A percentile compares a stretch with the other conserved stretches of the same genome.
phyloP scores from a whole-genome alignment of 1,139 yeast genomes.

The Arxiozyma heterogenica region DNA sequence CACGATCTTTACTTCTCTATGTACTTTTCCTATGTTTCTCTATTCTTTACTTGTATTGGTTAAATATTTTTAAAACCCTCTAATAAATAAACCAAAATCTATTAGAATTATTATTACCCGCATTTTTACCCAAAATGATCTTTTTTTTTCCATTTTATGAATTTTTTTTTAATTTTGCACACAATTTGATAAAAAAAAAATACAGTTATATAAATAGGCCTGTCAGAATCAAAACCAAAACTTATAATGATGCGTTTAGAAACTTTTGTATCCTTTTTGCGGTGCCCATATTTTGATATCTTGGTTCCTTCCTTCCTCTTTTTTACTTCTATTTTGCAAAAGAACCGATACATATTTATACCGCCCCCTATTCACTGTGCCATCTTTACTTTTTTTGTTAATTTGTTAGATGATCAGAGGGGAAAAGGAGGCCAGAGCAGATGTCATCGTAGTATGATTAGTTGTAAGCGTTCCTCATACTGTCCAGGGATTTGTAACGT shows the following conservation, averaged over 20 bases:
- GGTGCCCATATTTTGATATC: neutral
- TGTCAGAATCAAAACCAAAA: neutral
- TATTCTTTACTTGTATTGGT: too few species aligned
- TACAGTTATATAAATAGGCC: too few species aligned
- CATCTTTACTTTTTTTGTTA: slow-evolving; percentile 15
- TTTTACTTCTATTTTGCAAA: slow-evolving; percentile 4
- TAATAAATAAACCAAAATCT: too few species aligned
- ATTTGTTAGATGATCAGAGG: slow-evolving; percentile 29
- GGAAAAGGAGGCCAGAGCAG: slow-evolving; percentile 31
- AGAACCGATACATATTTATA: slow-evolving; percentile 25
- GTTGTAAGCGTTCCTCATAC: slow-evolving; percentile 31
- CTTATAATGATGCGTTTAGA: neutral
- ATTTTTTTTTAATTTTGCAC: too few species aligned
- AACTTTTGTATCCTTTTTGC: too few species aligned
- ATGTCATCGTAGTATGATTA: slow-evolving; percentile 6
- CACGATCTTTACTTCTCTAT: too few species aligned
- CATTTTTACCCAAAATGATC: too few species aligned
- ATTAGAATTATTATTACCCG: too few species aligned
- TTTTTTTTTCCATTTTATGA: too few species aligned
- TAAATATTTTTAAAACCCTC: too few species aligned
- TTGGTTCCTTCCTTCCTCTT: neutral
- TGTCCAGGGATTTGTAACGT: slow-evolving; percentile 18
- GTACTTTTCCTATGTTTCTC: too few species aligned
- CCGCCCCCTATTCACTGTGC: slow-evolving; percentile 33
- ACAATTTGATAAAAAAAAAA: too few species aligned